Percentiles rank a stretch among this genome's conserved stretches.
Conservation (phyloP, 768 basidiomycete genomes). For the Suillus clintonianus region DNA sequence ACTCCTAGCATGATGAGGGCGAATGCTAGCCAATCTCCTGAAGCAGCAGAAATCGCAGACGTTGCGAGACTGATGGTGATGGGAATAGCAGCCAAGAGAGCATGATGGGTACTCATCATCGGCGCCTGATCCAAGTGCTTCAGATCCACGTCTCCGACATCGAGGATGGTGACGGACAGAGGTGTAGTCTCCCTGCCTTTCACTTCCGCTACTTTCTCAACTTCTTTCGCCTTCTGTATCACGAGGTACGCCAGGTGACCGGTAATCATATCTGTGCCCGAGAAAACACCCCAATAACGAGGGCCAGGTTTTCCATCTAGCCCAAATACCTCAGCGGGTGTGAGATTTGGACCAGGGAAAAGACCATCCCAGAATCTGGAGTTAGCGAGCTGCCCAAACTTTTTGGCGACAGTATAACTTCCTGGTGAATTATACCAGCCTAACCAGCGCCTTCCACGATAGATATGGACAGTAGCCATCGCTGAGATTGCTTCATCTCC, state of each 20-base stretch:
- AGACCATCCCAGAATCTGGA: conserved; percentile 27
- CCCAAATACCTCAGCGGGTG: conserved; percentile 23
- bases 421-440: conserved; percentile 42
- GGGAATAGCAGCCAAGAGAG: conserved; percentile 25
- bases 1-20: conserved; percentile 35
- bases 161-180: conserved; percentile 17
- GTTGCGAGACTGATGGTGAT: conserved; percentile 22
- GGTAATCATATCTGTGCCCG: conserved; percentile 20
- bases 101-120: conserved; percentile 4
- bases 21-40: conserved; percentile 32
- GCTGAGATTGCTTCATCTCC: conserved; percentile 37
- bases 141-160: conserved; percentile 5
- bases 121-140: conserved; percentile 9
- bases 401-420: conserved; percentile 29
- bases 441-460: conserved; percentile 33
- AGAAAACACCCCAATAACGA: conserved; percentile 26
- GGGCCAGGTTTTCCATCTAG: conserved; percentile 32
- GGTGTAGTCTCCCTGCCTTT: conserved; percentile 22
- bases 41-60: conserved; percentile 26
- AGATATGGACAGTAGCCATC: conserved; percentile 35
- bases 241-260: conserved; percentile 26
- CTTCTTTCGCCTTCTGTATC: conserved; percentile 12
- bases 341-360: conserved; percentile 18
- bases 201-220: conserved; percentile 10
- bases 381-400: conserved; percentile 29